Conservation (phyloP, 306 rosid species). For the Neltuma alba region DNA sequence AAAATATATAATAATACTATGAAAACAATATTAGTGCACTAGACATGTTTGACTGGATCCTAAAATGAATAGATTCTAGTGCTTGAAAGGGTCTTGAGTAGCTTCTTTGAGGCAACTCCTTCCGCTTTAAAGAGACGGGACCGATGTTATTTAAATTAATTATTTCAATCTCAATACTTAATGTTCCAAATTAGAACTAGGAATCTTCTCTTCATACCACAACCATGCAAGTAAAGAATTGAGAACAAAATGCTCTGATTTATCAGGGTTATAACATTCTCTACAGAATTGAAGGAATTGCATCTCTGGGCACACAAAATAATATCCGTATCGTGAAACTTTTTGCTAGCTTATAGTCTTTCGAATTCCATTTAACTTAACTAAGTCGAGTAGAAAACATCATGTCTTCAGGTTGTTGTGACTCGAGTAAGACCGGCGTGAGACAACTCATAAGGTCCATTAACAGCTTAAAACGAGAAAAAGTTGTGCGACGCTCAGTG, state of each 20-base stretch:
- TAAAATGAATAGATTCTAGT: background rate
- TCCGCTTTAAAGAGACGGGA: background rate
- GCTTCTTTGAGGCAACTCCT: background rate
- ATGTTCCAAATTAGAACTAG: background rate
- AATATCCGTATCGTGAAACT: background rate
- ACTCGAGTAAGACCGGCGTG: background rate
- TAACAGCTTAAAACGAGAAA: background rate
- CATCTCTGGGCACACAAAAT: background rate
- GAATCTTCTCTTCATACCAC: background rate
- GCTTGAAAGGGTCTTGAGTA: background rate
- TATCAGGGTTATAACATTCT: background rate
- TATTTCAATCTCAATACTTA: background rate
- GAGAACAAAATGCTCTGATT: slow-evolving; percentile 1
- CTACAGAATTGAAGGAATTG: background rate
- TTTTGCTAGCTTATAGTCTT: background rate
- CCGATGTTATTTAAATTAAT: background rate
- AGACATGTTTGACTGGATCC: slow-evolving; percentile 6
- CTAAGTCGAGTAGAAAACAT: background rate
- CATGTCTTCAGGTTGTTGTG: slow-evolving; percentile 7
- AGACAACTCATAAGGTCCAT: background rate
- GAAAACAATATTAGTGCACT: background rate
- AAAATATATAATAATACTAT: background rate
- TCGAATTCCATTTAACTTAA: slow-evolving; percentile 4
- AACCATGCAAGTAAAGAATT: slow-evolving; percentile 18
- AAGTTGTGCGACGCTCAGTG: background rate